phyloP scores from a whole-genome alignment of 805 yeast genomes.

The Maudiozyma serrabonitensis region DNA sequence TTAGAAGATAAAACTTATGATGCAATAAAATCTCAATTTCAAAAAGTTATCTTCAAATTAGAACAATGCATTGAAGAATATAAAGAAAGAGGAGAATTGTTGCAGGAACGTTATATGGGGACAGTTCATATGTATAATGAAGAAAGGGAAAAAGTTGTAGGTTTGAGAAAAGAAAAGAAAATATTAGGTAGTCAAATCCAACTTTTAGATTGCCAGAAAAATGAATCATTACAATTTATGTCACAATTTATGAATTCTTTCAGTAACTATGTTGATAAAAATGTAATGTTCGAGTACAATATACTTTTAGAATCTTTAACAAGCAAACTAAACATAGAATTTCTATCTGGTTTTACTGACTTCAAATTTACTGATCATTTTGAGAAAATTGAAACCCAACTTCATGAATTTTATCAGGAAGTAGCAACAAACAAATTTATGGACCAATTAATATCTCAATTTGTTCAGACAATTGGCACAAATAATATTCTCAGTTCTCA shows the following conservation, averaged over 20 bases:
- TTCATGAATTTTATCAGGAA: conserved; percentile 11
- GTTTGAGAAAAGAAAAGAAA: conserved; percentile 13
- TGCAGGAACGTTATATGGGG: conserved; percentile 5
- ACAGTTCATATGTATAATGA: conserved; percentile 15
- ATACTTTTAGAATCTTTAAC: conserved; percentile 10
- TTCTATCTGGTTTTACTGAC: background rate
- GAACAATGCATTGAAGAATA: background rate
- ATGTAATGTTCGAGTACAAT: conserved; percentile 14
- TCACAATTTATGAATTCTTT: conserved; percentile 21
- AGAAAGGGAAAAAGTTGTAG: conserved; percentile 21
- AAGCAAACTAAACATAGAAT: background rate
- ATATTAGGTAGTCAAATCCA: conserved; percentile 10
- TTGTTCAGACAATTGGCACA: conserved; percentile 4
- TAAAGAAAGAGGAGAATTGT: background rate
- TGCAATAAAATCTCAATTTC: background rate
- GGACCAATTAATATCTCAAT: conserved; percentile 18
- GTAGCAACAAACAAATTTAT: conserved; percentile 15
- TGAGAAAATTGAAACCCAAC: conserved; percentile 2
- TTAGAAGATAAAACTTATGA: background rate
- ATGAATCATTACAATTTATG: conserved; percentile 22
- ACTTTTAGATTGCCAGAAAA: conserved; percentile 14
- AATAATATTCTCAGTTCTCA: conserved; percentile 1
- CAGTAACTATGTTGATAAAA: conserved; percentile 13
- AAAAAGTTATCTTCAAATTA: background rate
- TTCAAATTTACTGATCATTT: background rate